Evolutionary conservation across 2,329 filamentous ascomycete species (phyloP).

Genomic region (Alternaria metachromatica): DNA sequence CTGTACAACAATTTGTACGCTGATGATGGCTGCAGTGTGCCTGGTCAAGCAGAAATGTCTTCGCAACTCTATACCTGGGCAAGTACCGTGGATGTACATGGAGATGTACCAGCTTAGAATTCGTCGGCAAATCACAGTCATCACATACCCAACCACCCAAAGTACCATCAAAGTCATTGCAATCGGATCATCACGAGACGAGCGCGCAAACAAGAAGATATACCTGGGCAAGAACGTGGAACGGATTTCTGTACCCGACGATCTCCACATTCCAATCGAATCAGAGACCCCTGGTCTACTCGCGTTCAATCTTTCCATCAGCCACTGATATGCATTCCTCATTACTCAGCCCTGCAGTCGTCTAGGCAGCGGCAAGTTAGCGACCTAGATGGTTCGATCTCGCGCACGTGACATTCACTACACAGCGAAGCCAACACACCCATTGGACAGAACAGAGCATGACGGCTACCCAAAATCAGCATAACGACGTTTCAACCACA

Average conservation of each 20-base stretch:
- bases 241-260: neutral
- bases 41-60: neutral
- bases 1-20: neutral
- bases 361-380: neutral
- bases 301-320: neutral
- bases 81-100: neutral
- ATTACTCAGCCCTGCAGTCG: neutral
- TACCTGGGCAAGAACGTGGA: neutral
- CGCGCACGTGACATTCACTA: neutral
- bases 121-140: no score
- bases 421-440: neutral
- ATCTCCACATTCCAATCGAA: neutral
- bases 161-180: no score
- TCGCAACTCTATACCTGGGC: neutral
- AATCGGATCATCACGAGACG: no score
- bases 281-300: neutral
- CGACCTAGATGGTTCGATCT: neutral
- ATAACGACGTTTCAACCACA: conserved; percentile 23
- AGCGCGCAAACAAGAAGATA: no score
- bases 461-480: neutral
- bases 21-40: neutral
- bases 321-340: neutral
- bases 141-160: no score
- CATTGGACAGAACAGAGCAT: conserved; percentile 11
- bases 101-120: no score